A percentile compares a stretch with the other conserved stretches of the same genome.
These are phyloP conservation scores for Mollisia scopiformis DNA, from an alignment of 2,329 filamentous ascomycete species.

Conservation along the genomic window DNA sequence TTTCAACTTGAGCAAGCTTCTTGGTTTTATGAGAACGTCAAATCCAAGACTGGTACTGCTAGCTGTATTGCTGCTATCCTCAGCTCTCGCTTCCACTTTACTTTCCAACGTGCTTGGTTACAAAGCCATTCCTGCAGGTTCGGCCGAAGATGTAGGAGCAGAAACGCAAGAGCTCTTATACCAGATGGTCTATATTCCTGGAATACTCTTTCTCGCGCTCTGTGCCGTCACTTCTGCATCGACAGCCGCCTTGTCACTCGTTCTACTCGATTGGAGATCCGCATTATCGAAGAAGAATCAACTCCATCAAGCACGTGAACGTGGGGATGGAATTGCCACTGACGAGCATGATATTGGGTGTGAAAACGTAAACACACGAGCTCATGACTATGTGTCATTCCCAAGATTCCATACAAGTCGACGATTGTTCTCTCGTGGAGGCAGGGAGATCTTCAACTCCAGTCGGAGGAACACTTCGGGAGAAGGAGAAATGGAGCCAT, in stretches of 20 bases:
- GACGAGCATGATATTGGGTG: no score
- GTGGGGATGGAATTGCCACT: no score
- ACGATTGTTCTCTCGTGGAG: no score
- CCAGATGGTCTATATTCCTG: constrained; percentile 2
- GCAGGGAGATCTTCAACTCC: no score
- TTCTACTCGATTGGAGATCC: not conserved
- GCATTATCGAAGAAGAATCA: not conserved
- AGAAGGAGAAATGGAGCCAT: no score
- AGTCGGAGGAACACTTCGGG: no score
- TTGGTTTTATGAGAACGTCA: not conserved
- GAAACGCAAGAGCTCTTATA: not conserved
- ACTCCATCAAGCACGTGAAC: not conserved
- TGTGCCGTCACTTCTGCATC: not conserved
- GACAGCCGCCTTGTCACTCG: not conserved
- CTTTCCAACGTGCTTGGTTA: not conserved
- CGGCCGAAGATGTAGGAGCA: not conserved
- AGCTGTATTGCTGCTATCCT: not conserved
- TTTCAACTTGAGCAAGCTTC: not conserved
- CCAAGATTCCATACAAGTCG: no score
- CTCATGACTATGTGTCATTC: no score
- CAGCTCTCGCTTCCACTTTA: not conserved
- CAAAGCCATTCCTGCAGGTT: not conserved
- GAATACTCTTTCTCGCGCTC: not conserved
- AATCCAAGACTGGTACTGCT: not conserved
- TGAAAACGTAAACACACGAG: no score